Evolutionary conservation across 192 early-diverging fungal genomes (phyloP), one percentile per base, ranked within the genome.

Genomic region (Coemansia aciculifera): DNA sequence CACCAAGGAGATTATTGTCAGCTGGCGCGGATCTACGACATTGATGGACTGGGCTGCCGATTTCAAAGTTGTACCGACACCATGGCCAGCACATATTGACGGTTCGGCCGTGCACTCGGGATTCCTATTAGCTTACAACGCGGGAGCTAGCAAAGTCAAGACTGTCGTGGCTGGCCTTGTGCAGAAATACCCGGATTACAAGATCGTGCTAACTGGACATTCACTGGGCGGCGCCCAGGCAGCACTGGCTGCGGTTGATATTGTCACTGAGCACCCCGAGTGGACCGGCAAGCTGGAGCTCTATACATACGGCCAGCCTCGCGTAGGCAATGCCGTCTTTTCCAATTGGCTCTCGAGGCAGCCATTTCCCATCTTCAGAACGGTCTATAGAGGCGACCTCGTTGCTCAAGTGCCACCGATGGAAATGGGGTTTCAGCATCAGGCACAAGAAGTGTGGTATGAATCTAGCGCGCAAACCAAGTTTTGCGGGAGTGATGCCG

Each of bases 171-270:
- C 66, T 10, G 49, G 49, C 24, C 42, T 78, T 17, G 36, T 73
- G 40, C 31, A 48, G 29, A 63, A 64, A 13, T 75, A 85, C 51
- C 78, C 78, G 0, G 70, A 73, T 11, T 70, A 85, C 62, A 67
- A 43, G 6, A 65, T 85, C 43, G 72, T 66, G 2, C 36, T 85
- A 21, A 66, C 71, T 17, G 83, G 83, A 1, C 78, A 81, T 42
- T 84, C 82, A 9, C 63, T 79, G 21, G 82, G 82, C 5, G 82
- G 74, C 10, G 75, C 83, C 5, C 63, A 69, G 21, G 78, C 83
- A 24, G 34, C 68, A 17, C 44, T 85, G 5, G 66, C 59, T 11
- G 21, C 73, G 13, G 40, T 73, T 34, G 77, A 79, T 32, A 24
- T 81, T 24, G 71, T 66, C 13, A 46, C 63, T 2, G 54, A 52